A percentile compares a stretch with the other conserved stretches of the same genome.
Conservation (phyloP, 2,329 filamentous ascomycete genomes). For the Xylariaceae sp. region DNA sequence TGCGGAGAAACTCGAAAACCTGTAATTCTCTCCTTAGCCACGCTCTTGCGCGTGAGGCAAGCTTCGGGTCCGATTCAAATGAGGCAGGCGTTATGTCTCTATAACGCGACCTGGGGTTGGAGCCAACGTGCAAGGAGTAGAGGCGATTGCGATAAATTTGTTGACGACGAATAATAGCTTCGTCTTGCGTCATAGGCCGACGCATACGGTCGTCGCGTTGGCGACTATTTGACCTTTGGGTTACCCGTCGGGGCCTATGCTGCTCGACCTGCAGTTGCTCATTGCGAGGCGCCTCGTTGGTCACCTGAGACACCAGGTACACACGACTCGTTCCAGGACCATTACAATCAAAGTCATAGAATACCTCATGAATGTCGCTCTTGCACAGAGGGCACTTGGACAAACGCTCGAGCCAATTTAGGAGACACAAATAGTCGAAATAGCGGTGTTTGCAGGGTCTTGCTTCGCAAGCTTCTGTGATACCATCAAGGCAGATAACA, state of each 20-base stretch:
- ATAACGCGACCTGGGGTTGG: slow-evolving; percentile 73
- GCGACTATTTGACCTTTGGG: slow-evolving; percentile 7
- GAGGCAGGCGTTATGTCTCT: slow-evolving; percentile 64
- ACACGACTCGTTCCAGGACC: slow-evolving; percentile 49
- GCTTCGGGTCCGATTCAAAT: slow-evolving; percentile 60
- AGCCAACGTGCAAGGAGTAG: slow-evolving; percentile 77
- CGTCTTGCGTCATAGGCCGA: slow-evolving; percentile 23
- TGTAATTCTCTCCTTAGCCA: slow-evolving; percentile 82
- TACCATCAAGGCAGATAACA: slow-evolving; percentile 78
- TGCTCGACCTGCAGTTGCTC: slow-evolving; percentile 9
- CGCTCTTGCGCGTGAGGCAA: slow-evolving; percentile 71
- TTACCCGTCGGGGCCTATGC: neutral
- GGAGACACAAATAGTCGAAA: slow-evolving; percentile 82
- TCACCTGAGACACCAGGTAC: slow-evolving; percentile 47
- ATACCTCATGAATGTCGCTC: slow-evolving; percentile 51
- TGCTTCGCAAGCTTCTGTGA: slow-evolving; percentile 68
- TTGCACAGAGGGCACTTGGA: slow-evolving; percentile 78
- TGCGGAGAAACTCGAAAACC: slow-evolving; percentile 70
- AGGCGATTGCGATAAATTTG: slow-evolving; percentile 68
- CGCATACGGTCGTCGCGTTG: slow-evolving; percentile 12
- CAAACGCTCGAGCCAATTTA: slow-evolving; percentile 73
- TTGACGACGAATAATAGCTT: slow-evolving; percentile 55
- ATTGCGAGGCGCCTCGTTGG: slow-evolving; percentile 6
- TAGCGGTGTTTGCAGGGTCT: slow-evolving; percentile 73
- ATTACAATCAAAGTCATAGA: slow-evolving; percentile 57